Evolutionary conservation across 2,329 filamentous ascomycete genomes (phyloP).

Genomic region (Fusarium setosum): DNA sequence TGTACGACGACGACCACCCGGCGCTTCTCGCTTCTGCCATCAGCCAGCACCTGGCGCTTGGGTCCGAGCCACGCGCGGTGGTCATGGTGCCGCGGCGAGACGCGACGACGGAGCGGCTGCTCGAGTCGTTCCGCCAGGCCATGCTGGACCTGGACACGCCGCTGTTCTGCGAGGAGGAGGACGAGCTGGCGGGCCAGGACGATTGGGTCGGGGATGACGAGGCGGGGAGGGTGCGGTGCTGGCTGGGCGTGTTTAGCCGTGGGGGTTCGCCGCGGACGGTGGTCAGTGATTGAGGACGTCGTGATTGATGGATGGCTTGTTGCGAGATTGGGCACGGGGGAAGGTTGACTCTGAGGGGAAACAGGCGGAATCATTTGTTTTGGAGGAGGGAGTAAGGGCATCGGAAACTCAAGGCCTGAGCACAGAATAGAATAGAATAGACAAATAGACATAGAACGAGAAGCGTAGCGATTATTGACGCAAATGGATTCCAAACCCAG

Average conservation of each 20-base stretch:
- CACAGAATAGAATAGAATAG: no score
- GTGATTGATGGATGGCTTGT: background rate
- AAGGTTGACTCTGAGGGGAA: background rate
- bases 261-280: constrained; percentile 41
- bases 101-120: constrained; percentile 70
- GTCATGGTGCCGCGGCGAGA: constrained; percentile 86
- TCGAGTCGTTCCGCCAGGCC: constrained; percentile 68
- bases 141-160: constrained; percentile 65
- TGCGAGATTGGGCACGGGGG: background rate
- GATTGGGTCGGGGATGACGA: constrained; percentile 75
- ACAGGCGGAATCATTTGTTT: no score
- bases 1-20: constrained; percentile 90
- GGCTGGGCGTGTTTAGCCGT: constrained; percentile 72
- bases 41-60: constrained; percentile 70
- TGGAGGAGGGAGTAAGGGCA: no score
- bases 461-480: constrained; percentile 3
- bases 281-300: constrained; percentile 17
- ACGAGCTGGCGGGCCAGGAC: constrained; percentile 74
- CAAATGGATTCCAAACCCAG: constrained; percentile 10
- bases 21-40: constrained; percentile 78
- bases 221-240: constrained; percentile 67
- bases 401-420: no score
- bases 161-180: constrained; percentile 67
- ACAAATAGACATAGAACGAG: constrained; percentile 16
- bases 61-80: constrained; percentile 71